Conservation (phyloP, 805 yeast species). For the Alloascoidea africana region DNA sequence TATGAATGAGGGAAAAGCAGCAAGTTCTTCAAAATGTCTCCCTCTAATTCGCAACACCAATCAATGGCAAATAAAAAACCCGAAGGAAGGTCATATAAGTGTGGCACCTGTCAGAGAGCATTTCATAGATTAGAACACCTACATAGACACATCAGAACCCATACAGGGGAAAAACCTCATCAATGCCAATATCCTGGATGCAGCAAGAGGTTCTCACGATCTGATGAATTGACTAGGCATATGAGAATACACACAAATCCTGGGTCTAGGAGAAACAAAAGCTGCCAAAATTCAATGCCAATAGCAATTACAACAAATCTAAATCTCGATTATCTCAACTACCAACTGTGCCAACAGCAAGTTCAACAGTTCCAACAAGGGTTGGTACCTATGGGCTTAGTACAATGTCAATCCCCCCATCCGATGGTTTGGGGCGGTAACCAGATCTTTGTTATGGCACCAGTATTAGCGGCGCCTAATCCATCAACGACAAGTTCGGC, state of each 20-base stretch:
- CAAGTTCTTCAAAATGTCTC: no score
- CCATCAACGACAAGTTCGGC: no score
- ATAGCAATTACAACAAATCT: not conserved
- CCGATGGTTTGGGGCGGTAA: not conserved
- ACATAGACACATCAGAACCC: constrained; percentile 82
- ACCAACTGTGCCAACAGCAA: constrained; percentile 1
- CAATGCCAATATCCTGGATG: constrained; percentile 79
- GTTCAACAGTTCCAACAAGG: not conserved
- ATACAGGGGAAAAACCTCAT: constrained; percentile 89
- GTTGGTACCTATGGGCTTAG: no score
- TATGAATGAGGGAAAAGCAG: no score
- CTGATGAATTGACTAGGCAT: constrained; percentile 81
- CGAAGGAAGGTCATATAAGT: no score
- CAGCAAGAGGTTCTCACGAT: constrained; percentile 59
- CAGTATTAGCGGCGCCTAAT: no score
- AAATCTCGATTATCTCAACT: not conserved
- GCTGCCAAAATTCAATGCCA: not conserved
- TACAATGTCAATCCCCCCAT: no score
- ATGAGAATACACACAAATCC: constrained; percentile 52
- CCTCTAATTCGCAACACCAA: no score
- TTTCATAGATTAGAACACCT: no score
- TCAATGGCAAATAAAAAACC: no score
- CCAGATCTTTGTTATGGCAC: not conserved
- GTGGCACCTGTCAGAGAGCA: no score
- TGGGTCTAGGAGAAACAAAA: constrained; percentile 15